phyloP scores from a whole-genome alignment of 768 basidiomycete genomes.

The Xerocomellus dryophilus region DNA sequence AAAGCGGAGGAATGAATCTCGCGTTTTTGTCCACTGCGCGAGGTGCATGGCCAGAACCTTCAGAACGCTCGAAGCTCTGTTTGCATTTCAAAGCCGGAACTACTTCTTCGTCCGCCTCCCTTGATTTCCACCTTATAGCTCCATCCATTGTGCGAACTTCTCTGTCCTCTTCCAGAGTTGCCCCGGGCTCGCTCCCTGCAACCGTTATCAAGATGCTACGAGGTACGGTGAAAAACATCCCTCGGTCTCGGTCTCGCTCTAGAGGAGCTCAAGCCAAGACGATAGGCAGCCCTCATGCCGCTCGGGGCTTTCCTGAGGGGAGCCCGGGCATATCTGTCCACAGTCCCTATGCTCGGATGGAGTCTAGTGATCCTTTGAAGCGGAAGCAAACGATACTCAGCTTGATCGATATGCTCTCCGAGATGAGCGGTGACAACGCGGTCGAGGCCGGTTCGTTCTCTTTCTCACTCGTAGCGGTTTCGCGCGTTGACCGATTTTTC shows the following conservation, averaged over 20 bases:
- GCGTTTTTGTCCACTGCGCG: slow-evolving; percentile 32
- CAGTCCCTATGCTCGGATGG: slow-evolving; percentile 30
- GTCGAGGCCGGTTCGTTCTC: slow-evolving; percentile 32
- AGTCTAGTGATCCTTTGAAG: slow-evolving; percentile 28
- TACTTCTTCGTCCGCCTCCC: slow-evolving; percentile 25
- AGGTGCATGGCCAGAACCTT: slow-evolving; percentile 31
- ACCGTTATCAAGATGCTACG: slow-evolving; percentile 32
- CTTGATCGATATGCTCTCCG: slow-evolving; percentile 45
- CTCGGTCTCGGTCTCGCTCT: slow-evolving; percentile 25
- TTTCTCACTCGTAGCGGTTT: neutral
- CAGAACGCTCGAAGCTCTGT: slow-evolving; percentile 31
- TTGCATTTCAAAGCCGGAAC: slow-evolving; percentile 35
- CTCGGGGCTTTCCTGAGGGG: slow-evolving; percentile 30
- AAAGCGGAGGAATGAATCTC: slow-evolving; percentile 37
- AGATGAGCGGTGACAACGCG: slow-evolving; percentile 41
- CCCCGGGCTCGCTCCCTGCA: slow-evolving; percentile 21
- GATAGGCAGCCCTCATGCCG: slow-evolving; percentile 19
- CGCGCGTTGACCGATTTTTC: neutral
- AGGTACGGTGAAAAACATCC: slow-evolving; percentile 30
- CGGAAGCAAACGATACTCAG: slow-evolving; percentile 48
- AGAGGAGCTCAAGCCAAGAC: slow-evolving; percentile 26
- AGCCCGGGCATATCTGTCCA: slow-evolving; percentile 23
- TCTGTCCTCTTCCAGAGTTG: slow-evolving; percentile 21
- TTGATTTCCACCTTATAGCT: slow-evolving; percentile 32
- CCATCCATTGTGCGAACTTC: slow-evolving; percentile 15